Evolutionary conservation across 2,329 filamentous ascomycete species (phyloP).

Genomic region (Cytospora piceicola): DNA sequence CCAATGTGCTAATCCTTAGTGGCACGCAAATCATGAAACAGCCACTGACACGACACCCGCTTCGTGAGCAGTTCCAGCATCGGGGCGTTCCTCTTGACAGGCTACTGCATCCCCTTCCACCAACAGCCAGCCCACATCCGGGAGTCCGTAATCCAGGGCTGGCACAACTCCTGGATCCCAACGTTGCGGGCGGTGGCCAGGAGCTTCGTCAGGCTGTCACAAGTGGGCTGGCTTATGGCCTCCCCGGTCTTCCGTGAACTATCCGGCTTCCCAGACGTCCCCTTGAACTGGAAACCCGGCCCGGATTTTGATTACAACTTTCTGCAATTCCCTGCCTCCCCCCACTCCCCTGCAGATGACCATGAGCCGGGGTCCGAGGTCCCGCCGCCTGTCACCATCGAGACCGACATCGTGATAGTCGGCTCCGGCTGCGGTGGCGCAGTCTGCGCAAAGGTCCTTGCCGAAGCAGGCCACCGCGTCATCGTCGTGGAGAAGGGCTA

Average conservation of each 20-base stretch:
- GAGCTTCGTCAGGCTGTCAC: slow-evolving; percentile 57
- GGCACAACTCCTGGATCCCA: slow-evolving; percentile 62
- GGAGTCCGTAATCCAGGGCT: slow-evolving; percentile 64
- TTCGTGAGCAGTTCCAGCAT: slow-evolving; percentile 57
- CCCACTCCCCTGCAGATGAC: slow-evolving; percentile 33
- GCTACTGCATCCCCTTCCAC: slow-evolving; percentile 65
- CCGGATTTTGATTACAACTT: slow-evolving; percentile 63
- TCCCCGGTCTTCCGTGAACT: slow-evolving; percentile 59
- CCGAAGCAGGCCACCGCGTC: slow-evolving; percentile 74
- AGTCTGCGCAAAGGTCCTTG: slow-evolving; percentile 78
- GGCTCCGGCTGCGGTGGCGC: slow-evolving; percentile 87
- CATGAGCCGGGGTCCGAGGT: slow-evolving; percentile 32
- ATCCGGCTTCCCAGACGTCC: slow-evolving; percentile 61
- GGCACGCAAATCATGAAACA: not conserved
- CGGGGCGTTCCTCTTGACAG: slow-evolving; percentile 69
- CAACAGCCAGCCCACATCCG: slow-evolving; percentile 64
- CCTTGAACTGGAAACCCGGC: slow-evolving; percentile 54
- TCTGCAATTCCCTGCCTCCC: slow-evolving; percentile 55
- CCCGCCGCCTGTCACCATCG: slow-evolving; percentile 59
- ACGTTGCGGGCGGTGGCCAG: slow-evolving; percentile 60
- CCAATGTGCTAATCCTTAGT: no score
- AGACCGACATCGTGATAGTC: slow-evolving; percentile 82
- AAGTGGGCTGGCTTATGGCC: slow-evolving; percentile 59
- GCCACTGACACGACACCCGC: not conserved
- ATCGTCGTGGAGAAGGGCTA: slow-evolving; percentile 82